Evolutionary conservation across 78 protist species (phyloP).

Genomic region (Blattamonas nauphoetae): DNA sequence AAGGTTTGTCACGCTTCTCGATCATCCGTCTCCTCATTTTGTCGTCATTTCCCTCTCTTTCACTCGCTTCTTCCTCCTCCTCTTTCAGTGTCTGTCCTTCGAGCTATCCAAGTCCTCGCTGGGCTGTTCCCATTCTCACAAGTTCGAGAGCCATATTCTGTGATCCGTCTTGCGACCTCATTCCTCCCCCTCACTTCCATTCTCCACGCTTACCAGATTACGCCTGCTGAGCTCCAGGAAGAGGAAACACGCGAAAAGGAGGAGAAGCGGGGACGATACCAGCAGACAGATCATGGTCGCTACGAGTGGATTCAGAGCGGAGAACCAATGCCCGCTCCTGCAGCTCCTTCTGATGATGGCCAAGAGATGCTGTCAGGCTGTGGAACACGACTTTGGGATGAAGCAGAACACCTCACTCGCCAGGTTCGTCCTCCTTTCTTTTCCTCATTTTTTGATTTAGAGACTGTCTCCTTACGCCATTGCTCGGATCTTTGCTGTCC

Average conservation of each 20-base stretch:
- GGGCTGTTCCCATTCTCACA: constrained; percentile 13
- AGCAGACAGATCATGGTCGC: background rate
- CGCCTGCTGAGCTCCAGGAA: background rate
- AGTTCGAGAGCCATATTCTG: constrained; percentile 7
- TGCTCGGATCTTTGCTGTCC: background rate
- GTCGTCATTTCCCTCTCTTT: background rate
- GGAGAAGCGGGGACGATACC: background rate
- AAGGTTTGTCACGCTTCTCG: background rate
- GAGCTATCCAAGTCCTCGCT: constrained; percentile 5
- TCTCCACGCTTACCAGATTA: background rate
- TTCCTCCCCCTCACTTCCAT: background rate
- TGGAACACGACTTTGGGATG: background rate
- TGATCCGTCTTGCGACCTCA: no score
- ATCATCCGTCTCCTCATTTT: background rate
- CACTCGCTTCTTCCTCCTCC: background rate
- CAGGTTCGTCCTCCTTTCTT: background rate
- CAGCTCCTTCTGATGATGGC: background rate
- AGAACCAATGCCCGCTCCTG: background rate
- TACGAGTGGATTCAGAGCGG: background rate
- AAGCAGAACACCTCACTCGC: background rate
- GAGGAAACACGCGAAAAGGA: background rate
- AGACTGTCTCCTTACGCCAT: background rate
- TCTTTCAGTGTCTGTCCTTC: background rate
- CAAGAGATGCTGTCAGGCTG: background rate
- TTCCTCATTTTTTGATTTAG: background rate